Evolutionary conservation across 371 early-diverging fungal species (phyloP).

Genomic region (Mortierella sp.): DNA sequence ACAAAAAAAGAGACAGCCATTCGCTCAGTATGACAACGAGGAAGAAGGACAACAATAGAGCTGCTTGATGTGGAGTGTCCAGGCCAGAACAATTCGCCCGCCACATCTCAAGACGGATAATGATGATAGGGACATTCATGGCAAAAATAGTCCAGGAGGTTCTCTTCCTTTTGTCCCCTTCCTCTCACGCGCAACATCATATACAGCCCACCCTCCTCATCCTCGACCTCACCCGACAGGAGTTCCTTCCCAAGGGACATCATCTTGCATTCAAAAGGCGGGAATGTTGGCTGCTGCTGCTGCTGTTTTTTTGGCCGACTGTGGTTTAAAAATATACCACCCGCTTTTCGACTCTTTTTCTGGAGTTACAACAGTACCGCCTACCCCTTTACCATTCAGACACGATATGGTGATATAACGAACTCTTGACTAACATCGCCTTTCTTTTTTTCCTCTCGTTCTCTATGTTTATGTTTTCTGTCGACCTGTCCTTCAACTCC

Average conservation of each 20-base stretch:
- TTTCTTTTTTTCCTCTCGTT: not conserved
- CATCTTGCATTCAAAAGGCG: not conserved
- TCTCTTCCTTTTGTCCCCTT: not conserved
- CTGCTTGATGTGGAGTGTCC: too few relatives aligned
- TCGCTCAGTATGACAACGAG: too few relatives aligned
- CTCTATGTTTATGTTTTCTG: not conserved
- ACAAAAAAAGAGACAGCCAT: too few relatives aligned
- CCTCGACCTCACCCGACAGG: constrained; percentile 9
- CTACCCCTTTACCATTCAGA: not conserved
- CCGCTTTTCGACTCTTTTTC: not conserved
- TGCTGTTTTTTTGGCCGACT: not conserved
- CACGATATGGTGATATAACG: not conserved
- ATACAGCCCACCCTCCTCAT: not conserved
- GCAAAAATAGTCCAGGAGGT: constrained; percentile 7
- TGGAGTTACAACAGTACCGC: not conserved
- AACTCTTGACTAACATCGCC: not conserved
- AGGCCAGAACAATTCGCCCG: too few relatives aligned
- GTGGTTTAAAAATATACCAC: not conserved
- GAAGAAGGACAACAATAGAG: too few relatives aligned
- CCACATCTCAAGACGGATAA: too few relatives aligned
- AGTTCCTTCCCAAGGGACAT: not conserved
- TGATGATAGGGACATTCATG: constrained; percentile 2
- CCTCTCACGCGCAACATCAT: constrained; percentile 10
- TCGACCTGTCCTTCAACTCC: not conserved
- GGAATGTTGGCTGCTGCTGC: constrained; percentile 3